phyloP scores from a whole-genome alignment of 805 yeast species.

The Metschnikowia sp. region DNA sequence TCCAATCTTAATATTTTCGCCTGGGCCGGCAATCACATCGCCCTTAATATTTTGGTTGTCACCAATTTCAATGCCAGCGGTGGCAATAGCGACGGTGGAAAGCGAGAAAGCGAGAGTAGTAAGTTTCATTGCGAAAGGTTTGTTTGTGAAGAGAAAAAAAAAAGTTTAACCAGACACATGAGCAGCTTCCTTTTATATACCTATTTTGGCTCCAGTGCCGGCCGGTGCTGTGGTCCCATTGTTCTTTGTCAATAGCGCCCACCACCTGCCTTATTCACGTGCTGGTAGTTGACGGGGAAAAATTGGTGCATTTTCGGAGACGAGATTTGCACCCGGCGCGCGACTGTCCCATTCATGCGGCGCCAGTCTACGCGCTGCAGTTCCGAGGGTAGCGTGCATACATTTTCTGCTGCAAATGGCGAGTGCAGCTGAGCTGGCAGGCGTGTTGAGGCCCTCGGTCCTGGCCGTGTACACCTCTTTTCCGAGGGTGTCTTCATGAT shows the following conservation, averaged over 20 bases:
- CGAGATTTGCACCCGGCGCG: constrained; percentile 7
- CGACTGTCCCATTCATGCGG: neutral
- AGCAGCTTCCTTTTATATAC: neutral
- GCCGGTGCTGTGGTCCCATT: too few species aligned
- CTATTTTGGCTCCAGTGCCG: neutral
- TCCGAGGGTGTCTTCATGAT: too few species aligned
- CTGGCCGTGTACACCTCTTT: too few species aligned
- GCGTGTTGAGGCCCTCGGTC: too few species aligned
- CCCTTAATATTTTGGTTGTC: neutral
- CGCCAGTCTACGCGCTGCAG: neutral
- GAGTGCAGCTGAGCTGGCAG: neutral
- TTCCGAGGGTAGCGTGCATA: constrained; percentile 3
- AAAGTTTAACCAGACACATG: neutral
- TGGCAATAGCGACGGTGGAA: neutral
- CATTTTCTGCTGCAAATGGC: neutral
- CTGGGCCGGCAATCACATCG: neutral
- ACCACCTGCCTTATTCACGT: neutral
- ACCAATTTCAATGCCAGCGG: neutral
- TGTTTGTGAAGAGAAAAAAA: neutral
- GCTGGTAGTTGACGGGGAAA: constrained; percentile 3
- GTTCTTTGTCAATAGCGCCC: too few species aligned
- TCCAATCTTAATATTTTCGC: neutral
- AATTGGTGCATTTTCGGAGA: neutral
- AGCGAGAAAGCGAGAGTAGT: constrained; percentile 10
- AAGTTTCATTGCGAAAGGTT: constrained; percentile 2